A percentile compares a stretch with the other conserved stretches of the same genome.
phyloP scores from a whole-genome alignment of 2,329 filamentous ascomycete genomes.

The Metarhizium sp. region DNA sequence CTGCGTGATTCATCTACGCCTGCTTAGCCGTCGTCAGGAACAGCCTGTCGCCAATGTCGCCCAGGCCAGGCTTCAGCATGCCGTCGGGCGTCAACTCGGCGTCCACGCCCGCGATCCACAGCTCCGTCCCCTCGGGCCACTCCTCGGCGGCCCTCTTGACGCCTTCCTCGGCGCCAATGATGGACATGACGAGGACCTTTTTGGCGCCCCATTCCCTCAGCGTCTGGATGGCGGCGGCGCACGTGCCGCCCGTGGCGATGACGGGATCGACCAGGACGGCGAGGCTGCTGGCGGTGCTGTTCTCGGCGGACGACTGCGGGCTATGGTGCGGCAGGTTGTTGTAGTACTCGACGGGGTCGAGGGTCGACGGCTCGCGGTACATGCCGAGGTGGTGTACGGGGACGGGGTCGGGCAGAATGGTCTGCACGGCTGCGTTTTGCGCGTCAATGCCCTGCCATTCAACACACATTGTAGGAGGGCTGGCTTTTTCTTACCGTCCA shows the following conservation, averaged over 20 bases:
- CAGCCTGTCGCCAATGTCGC: constrained; percentile 83
- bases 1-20: not conserved
- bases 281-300: constrained; percentile 37
- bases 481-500: constrained; percentile 50
- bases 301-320: constrained; percentile 20
- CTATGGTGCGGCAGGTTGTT: constrained; percentile 83
- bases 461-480: not conserved
- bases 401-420: constrained; percentile 69
- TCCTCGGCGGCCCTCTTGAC: constrained; percentile 60
- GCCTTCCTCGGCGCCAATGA: constrained; percentile 67
- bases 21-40: constrained; percentile 56
- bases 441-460: not conserved
- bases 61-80: constrained; percentile 85
- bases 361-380: constrained; percentile 79
- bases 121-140: constrained; percentile 68
- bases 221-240: constrained; percentile 80
- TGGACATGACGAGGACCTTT: constrained; percentile 64
- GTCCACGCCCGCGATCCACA: constrained; percentile 81
- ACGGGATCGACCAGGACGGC: constrained; percentile 86
- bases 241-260: constrained; percentile 88
- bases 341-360: constrained; percentile 93
- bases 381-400: constrained; percentile 90
- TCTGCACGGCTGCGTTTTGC: constrained; percentile 54
- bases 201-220: constrained; percentile 87
- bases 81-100: constrained; percentile 62